Percentiles rank a stretch among this genome's conserved stretches.
These are phyloP conservation scores for Rhodofomes roseus DNA, from an alignment of 1,284 basidiomycete genomes.

Conservation along the genomic window DNA sequence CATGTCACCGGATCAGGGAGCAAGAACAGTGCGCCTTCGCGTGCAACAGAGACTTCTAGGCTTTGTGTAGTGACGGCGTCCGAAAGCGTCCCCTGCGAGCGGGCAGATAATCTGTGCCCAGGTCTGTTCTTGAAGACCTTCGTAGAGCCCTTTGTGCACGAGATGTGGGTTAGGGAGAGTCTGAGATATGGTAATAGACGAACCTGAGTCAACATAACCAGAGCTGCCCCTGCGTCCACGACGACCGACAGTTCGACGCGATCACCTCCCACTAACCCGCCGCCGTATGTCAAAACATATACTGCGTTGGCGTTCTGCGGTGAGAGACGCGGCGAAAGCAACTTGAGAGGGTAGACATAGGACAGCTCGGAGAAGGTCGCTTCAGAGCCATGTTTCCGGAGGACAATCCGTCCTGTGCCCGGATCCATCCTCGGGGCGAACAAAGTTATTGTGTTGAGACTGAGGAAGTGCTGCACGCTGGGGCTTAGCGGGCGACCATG, in stretches of 20 bases:
- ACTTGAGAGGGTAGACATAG: conserved; percentile 88
- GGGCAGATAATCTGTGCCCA: conserved; percentile 32
- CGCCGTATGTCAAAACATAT: conserved; percentile 89
- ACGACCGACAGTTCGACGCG: conserved; percentile 60
- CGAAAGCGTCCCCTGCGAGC: conserved; percentile 20
- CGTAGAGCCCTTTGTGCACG: conserved; percentile 72
- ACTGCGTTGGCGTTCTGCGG: conserved; percentile 58
- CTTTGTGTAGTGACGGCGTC: conserved; percentile 39
- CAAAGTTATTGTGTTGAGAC: too few relatives aligned
- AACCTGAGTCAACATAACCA: conserved; percentile 83
- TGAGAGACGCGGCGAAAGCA: conserved; percentile 67
- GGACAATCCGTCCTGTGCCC: conserved; percentile 53
- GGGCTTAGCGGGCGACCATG: background rate
- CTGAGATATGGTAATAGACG: conserved; percentile 4
- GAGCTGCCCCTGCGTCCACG: conserved; percentile 51
- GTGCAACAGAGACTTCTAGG: conserved; percentile 52
- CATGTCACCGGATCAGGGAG: conserved; percentile 94
- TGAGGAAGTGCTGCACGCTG: background rate
- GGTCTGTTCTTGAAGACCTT: conserved; percentile 85
- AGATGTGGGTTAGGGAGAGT: background rate
- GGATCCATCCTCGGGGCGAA: conserved; percentile 18
- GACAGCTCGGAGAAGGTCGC: conserved; percentile 74
- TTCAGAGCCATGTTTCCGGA: conserved; percentile 47
- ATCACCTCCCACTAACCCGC: conserved; percentile 92
- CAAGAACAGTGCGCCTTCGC: conserved; percentile 62